phyloP scores from a whole-genome alignment of 2,329 filamentous ascomycete species.

The Fusarium setosum region DNA sequence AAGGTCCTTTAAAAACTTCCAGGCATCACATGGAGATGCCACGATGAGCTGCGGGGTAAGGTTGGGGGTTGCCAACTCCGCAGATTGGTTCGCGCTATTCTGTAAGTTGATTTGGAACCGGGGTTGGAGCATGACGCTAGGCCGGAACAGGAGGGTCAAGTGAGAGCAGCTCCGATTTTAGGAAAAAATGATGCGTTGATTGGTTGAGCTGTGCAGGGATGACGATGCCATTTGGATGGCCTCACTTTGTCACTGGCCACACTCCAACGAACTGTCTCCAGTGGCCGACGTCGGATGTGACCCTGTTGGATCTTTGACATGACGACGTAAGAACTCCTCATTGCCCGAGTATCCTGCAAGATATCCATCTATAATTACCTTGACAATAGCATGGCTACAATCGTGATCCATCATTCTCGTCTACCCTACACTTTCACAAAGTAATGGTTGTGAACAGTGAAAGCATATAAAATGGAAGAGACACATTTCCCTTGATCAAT shows the following conservation, averaged over 20 bases:
- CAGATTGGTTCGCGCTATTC: neutral
- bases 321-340: neutral
- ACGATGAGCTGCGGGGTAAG: neutral
- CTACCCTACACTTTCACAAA: too few relatives aligned
- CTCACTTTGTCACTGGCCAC: constrained; percentile 1
- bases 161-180: constrained; percentile 22
- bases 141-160: neutral
- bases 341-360: too few relatives aligned
- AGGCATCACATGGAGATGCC: constrained; percentile 13
- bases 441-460: too few relatives aligned
- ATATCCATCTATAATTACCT: too few relatives aligned
- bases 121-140: neutral
- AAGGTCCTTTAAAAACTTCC: constrained; percentile 1
- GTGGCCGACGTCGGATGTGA: constrained; percentile 1
- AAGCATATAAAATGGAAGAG: too few relatives aligned
- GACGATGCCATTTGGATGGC: neutral
- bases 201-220: neutral
- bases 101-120: neutral
- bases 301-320: neutral
- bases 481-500: too few relatives aligned
- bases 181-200: neutral
- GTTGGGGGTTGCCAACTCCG: constrained; percentile 10
- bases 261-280: neutral
- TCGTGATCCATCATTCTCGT: too few relatives aligned
- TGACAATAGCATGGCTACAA: too few relatives aligned